These are phyloP conservation scores for Hanseniaspora jakobsenii DNA, from an alignment of 805 yeast genomes.

Conservation along the genomic window DNA sequence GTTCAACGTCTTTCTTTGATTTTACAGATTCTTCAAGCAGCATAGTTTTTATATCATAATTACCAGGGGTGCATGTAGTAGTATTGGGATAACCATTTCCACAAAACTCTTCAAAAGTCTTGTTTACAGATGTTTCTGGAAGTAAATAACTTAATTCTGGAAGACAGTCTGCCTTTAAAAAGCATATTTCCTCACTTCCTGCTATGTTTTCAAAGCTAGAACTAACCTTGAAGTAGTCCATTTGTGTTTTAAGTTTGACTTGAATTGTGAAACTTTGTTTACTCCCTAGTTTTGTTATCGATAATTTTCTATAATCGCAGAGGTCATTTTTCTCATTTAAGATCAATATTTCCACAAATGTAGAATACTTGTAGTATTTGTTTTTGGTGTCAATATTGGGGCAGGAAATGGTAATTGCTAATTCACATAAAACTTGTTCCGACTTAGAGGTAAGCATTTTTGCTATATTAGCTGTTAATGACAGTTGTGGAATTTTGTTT, in stretches of 20 bases:
- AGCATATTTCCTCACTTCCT: constrained; percentile 20
- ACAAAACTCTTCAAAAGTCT: constrained; percentile 16
- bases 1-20: no score
- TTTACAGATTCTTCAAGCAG: constrained; percentile 18
- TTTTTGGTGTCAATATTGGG: constrained; percentile 1
- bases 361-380: constrained; percentile 19
- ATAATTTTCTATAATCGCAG: constrained; percentile 36
- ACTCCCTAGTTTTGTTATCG: constrained; percentile 21
- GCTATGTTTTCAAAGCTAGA: constrained; percentile 33
- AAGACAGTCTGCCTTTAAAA: constrained; percentile 14
- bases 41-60: no score
- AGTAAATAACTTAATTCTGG: constrained; percentile 14
- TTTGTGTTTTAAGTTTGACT: constrained; percentile 18
- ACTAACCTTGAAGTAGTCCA: constrained; percentile 24
- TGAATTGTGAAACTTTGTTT: constrained; percentile 25
- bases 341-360: constrained; percentile 28
- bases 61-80: no score
- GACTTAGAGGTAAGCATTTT: not conserved
- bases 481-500: constrained; percentile 30
- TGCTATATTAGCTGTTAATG: constrained; percentile 16
- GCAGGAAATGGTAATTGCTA: not conserved
- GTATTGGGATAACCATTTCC: constrained; percentile 18
- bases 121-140: constrained; percentile 9
- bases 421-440: not conserved
- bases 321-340: constrained; percentile 28